These are phyloP conservation scores for Hymenoscyphus linearis DNA, from an alignment of 2,329 filamentous ascomycete species.

Conservation along the genomic window DNA sequence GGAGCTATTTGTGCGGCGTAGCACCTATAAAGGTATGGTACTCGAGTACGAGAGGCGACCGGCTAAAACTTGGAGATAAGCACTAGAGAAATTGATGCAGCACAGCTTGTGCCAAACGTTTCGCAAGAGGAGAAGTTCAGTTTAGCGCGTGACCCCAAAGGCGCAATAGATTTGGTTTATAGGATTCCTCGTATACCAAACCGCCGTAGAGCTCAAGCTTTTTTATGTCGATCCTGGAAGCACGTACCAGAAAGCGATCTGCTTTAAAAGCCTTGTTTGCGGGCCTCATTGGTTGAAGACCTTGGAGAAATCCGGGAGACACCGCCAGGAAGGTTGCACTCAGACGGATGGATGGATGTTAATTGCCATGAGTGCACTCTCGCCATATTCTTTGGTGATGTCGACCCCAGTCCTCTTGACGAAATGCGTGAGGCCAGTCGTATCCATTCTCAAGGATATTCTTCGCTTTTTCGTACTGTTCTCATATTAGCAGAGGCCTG, in stretches of 20 bases:
- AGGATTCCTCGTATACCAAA: not conserved
- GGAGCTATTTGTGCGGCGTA: not conserved
- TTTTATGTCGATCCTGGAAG: not conserved
- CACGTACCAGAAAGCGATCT: not conserved
- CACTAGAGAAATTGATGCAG: not conserved
- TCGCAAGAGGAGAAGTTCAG: not conserved
- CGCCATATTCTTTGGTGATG: constrained; percentile 7
- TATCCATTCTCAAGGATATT: constrained; percentile 3
- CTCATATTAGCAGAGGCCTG: not conserved
- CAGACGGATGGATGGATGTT: not conserved
- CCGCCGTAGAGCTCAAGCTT: not conserved
- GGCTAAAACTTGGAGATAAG: not conserved
- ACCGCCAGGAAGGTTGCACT: not conserved
- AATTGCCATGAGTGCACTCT: constrained; percentile 3
- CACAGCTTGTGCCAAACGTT: not conserved
- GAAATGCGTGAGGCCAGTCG: constrained; percentile 2
- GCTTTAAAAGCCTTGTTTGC: not conserved
- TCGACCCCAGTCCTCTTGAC: constrained; percentile 3
- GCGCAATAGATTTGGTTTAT: not conserved
- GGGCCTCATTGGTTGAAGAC: not conserved
- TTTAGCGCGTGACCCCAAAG: not conserved
- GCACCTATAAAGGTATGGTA: not conserved
- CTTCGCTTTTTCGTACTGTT: constrained; percentile 2
- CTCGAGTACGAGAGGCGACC: not conserved
- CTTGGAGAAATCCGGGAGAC: not conserved